These are phyloP conservation scores for Plasmodium ovale DNA, from an alignment of 169 alveolate genomes.

Conservation along the genomic window DNA sequence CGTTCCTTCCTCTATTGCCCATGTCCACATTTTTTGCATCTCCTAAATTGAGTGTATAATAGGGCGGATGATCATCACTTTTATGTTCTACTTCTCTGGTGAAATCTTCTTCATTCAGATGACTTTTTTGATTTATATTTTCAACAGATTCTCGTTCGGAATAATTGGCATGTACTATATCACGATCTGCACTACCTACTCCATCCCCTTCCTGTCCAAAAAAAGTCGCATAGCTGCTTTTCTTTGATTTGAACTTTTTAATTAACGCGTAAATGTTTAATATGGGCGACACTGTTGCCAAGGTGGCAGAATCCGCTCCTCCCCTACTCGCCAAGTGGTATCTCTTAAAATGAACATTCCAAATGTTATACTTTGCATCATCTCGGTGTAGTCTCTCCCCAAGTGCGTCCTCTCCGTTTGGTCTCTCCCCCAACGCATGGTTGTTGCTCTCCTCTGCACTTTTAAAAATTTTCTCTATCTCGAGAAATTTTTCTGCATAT, in stretches of 20 bases:
- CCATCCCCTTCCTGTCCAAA: too few species aligned
- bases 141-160: neutral
- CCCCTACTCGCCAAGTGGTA: neutral
- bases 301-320: neutral
- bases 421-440: too few species aligned
- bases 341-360: conserved; percentile 22
- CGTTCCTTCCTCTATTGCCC: neutral
- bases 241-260: conserved; percentile 42
- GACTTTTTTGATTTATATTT: neutral
- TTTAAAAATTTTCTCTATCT: neutral
- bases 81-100: too few species aligned
- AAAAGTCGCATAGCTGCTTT: neutral
- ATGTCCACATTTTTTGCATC: neutral
- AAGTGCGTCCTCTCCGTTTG: neutral
- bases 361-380: conserved; percentile 16
- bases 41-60: neutral
- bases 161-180: neutral
- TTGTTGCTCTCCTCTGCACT: neutral
- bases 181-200: too few species aligned
- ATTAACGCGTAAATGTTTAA: conserved; percentile 39
- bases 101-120: neutral
- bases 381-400: neutral
- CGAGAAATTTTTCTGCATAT: neutral
- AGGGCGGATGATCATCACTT: too few species aligned
- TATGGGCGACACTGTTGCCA: conserved; percentile 15